Conservation (phyloP, 495 filamentous ascomycete species). For the Penicillium tannophilum region DNA sequence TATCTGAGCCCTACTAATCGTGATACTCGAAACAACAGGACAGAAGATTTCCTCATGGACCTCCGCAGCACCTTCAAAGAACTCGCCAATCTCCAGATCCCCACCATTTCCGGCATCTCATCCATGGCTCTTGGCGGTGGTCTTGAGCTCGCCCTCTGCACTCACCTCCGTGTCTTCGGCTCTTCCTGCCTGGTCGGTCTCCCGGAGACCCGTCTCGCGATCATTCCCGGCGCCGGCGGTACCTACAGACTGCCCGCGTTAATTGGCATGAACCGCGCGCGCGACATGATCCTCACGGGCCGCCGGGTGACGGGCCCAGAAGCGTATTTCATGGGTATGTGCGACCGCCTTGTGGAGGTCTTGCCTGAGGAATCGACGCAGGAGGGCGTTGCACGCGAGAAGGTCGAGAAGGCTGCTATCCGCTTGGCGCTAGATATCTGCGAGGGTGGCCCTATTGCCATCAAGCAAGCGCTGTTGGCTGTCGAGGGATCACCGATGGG, state of each 20-base stretch:
- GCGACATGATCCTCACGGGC: constrained; percentile 86
- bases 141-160: constrained; percentile 85
- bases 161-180: constrained; percentile 80
- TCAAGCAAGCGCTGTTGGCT: constrained; percentile 71
- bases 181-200: constrained; percentile 74
- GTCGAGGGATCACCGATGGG: constrained; percentile 60
- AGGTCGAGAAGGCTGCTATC: constrained; percentile 72
- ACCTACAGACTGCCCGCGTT: constrained; percentile 80
- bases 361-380: constrained; percentile 55
- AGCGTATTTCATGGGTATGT: constrained; percentile 81
- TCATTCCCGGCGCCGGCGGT: constrained; percentile 92
- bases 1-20: constrained; percentile 2
- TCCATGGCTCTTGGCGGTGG: constrained; percentile 87
- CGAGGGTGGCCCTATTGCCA: constrained; percentile 80
- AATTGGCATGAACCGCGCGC: constrained; percentile 72
- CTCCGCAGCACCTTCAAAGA: constrained; percentile 71
- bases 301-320: constrained; percentile 75
- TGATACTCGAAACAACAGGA: constrained; percentile 48
- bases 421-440: constrained; percentile 80
- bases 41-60: constrained; percentile 68
- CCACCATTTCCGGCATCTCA: constrained; percentile 83
- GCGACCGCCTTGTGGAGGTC: constrained; percentile 79
- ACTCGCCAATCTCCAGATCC: constrained; percentile 74
- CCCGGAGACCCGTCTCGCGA: constrained; percentile 88
- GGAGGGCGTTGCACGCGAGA: constrained; percentile 58